Conservation (phyloP, 140 eudicot species). For the Ambrosia hybrid region DNA sequence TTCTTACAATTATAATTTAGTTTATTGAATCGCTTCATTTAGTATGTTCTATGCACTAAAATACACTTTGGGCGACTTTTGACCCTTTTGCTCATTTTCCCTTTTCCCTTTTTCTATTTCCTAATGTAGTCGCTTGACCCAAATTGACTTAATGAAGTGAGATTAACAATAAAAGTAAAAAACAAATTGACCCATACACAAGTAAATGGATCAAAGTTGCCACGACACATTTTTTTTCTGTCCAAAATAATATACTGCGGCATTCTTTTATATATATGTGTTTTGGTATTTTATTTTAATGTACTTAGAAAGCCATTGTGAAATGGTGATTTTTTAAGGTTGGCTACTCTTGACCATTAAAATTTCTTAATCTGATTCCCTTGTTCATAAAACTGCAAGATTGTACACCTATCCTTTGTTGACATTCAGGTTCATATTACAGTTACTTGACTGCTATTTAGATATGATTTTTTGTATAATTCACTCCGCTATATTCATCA, state of each 20-base stretch:
- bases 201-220: neutral
- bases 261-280: neutral
- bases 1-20: neutral
- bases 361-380: neutral
- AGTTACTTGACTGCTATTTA: slow-evolving; percentile 62
- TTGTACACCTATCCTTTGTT: neutral
- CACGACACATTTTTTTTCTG: neutral
- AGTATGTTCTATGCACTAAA: neutral
- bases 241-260: neutral
- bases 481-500: slow-evolving; percentile 81
- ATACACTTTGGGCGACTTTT: neutral
- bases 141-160: neutral
- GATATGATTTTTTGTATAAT: slow-evolving; percentile 87
- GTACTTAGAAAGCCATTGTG: neutral
- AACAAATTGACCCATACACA: neutral
- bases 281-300: no score
- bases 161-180: no score
- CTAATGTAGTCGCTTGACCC: neutral
- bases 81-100: neutral
- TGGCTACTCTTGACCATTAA: neutral
- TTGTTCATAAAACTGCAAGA: neutral
- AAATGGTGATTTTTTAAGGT: neutral
- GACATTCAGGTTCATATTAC: neutral
- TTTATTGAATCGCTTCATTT: neutral
- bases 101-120: neutral